Conservation (phyloP, 2,329 filamentous ascomycete genomes). For the Cordyceps tenuipes region DNA sequence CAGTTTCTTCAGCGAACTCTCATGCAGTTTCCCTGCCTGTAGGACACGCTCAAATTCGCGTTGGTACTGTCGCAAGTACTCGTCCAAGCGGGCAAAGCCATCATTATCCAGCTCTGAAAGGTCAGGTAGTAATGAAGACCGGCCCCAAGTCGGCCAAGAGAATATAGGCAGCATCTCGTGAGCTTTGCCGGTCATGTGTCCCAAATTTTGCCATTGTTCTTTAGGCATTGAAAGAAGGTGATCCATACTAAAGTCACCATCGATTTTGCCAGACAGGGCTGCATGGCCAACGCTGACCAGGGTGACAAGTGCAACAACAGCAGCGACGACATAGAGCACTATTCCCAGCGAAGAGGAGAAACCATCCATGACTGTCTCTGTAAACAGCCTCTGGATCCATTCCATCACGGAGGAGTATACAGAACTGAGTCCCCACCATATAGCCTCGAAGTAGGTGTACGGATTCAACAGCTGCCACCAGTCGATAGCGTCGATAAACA, state of each 20-base stretch:
- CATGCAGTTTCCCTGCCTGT: constrained; percentile 26
- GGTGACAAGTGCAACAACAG: not conserved
- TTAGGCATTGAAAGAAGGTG: constrained; percentile 1
- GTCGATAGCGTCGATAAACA: constrained; percentile 9
- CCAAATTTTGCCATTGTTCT: constrained; percentile 14
- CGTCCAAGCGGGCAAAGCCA: constrained; percentile 16
- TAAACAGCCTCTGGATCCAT: constrained; percentile 13
- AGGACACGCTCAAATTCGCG: constrained; percentile 24
- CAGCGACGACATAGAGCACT: not conserved
- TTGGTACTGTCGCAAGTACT: constrained; percentile 21
- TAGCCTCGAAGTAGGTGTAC: constrained; percentile 22
- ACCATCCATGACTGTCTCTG: constrained; percentile 9
- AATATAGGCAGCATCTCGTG: constrained; percentile 2
- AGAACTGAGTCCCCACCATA: constrained; percentile 18
- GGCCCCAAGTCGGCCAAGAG: constrained; percentile 7
- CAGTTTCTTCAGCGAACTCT: constrained; percentile 34
- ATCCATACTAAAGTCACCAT: constrained; percentile 8
- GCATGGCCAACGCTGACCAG: constrained; percentile 1
- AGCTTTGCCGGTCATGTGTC: constrained; percentile 15
- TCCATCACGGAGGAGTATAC: constrained; percentile 16
- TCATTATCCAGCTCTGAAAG: constrained; percentile 13
- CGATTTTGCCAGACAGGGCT: constrained; percentile 6
- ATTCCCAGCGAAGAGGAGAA: constrained; percentile 11
- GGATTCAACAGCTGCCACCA: constrained; percentile 24
- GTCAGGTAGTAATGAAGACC: constrained; percentile 1